Evolutionary conservation across 257 asterid genomes (phyloP).

Genomic region (Galeopsis tetrahit): DNA sequence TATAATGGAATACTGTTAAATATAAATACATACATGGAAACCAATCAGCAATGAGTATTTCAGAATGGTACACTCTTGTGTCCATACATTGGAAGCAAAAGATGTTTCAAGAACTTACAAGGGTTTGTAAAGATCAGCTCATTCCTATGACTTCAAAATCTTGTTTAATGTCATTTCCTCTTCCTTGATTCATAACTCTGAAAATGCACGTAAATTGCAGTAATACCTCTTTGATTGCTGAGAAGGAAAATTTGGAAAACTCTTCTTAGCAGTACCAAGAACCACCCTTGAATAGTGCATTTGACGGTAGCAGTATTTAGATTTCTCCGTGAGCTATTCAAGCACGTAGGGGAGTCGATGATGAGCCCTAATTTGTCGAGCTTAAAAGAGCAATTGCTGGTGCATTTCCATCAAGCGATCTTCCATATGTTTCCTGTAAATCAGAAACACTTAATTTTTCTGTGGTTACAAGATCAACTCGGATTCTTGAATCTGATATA

Average conservation of each 20-base stretch:
- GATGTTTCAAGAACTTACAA: background rate
- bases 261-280: conserved; percentile 31
- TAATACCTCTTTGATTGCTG: conserved; percentile 24
- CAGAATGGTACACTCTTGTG: background rate
- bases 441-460: conserved; percentile 14
- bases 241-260: conserved; percentile 36
- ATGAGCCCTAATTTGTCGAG: conserved; percentile 44
- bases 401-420: conserved; percentile 59
- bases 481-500: background rate
- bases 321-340: background rate
- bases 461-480: background rate
- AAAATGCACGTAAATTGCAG: background rate
- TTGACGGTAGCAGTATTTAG: background rate
- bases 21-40: background rate
- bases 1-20: background rate
- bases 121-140: background rate
- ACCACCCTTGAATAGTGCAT: background rate
- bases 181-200: background rate
- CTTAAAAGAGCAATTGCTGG: conserved; percentile 51
- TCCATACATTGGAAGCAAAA: background rate
- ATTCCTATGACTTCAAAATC: background rate
- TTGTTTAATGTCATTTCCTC: background rate
- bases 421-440: conserved; percentile 57
- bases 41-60: background rate
- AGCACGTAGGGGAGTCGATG: conserved; percentile 5